Evolutionary conservation across 2,329 filamentous ascomycete species (phyloP).

Genomic region (Hirsutella minnesotensis): DNA sequence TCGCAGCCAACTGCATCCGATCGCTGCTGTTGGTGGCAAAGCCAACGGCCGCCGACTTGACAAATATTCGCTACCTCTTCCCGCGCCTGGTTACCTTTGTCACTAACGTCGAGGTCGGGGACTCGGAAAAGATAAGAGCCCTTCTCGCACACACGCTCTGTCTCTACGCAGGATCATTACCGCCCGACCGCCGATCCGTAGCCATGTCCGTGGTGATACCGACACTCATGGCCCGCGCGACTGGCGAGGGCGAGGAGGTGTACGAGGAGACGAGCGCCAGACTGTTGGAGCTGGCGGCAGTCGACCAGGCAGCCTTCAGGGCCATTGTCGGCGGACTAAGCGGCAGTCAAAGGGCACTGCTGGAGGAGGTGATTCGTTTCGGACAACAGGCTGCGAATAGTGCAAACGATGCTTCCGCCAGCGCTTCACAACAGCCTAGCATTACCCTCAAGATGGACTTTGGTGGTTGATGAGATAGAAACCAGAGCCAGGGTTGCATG

Average conservation of each 20-base stretch:
- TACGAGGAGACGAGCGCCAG: constrained; percentile 65
- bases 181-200: constrained; percentile 33
- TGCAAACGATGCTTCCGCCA: constrained; percentile 24
- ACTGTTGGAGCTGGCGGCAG: constrained; percentile 69
- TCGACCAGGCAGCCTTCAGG: constrained; percentile 63
- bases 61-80: constrained; percentile 62
- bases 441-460: constrained; percentile 97
- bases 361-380: constrained; percentile 70
- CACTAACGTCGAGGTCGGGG: constrained; percentile 56
- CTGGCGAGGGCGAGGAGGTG: constrained; percentile 45
- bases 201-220: constrained; percentile 71
- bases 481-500: too few species aligned
- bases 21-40: constrained; percentile 63
- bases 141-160: constrained; percentile 65
- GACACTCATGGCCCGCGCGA: constrained; percentile 60
- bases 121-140: constrained; percentile 63
- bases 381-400: constrained; percentile 37
- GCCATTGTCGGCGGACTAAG: constrained; percentile 61
- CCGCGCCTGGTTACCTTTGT: constrained; percentile 69
- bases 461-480: constrained; percentile 27
- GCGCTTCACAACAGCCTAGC: constrained; percentile 51
- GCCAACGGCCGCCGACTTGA: constrained; percentile 54
- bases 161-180: constrained; percentile 48
- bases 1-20: constrained; percentile 80
- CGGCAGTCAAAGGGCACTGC: constrained; percentile 56